Percentiles rank a stretch among this genome's conserved stretches.
Evolutionary conservation across 2,329 filamentous ascomycete species (phyloP).

Genomic region (Gnomoniopsis sp.): DNA sequence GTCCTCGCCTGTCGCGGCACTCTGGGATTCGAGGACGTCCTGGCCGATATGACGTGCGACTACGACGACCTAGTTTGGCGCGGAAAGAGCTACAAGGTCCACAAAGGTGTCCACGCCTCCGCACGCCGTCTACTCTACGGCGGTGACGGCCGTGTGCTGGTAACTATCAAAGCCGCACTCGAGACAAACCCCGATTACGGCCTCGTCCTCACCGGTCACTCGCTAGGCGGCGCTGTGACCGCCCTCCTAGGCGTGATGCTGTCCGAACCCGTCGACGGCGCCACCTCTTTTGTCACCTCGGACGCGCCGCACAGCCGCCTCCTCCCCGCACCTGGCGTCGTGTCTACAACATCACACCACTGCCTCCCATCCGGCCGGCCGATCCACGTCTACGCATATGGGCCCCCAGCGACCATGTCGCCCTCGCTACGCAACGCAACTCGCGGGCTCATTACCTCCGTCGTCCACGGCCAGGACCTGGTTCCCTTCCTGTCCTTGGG

Average conservation of each 20-base stretch:
- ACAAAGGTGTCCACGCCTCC: slow-evolving; percentile 72
- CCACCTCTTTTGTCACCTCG: slow-evolving; percentile 62
- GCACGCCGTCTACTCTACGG: slow-evolving; percentile 65
- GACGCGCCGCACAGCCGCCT: slow-evolving; percentile 41
- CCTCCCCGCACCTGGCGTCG: slow-evolving; percentile 22
- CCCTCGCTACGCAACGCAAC: slow-evolving; percentile 67
- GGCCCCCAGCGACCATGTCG: slow-evolving; percentile 70
- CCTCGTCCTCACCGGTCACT: slow-evolving; percentile 67
- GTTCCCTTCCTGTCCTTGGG: slow-evolving; percentile 73
- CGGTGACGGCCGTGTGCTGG: slow-evolving; percentile 62
- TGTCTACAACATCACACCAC: slow-evolving; percentile 20
- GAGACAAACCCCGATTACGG: slow-evolving; percentile 67
- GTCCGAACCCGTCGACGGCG: slow-evolving; percentile 55
- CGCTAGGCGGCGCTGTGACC: slow-evolving; percentile 66
- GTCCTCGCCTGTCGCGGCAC: slow-evolving; percentile 72
- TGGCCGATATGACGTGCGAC: slow-evolving; percentile 72
- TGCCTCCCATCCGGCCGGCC: slow-evolving; percentile 64
- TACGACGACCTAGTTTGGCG: slow-evolving; percentile 65
- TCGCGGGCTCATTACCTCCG: slow-evolving; percentile 69
- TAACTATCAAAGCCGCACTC: slow-evolving; percentile 62
- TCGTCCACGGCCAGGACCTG: slow-evolving; percentile 70
- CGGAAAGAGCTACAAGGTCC: slow-evolving; percentile 63
- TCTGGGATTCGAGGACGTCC: slow-evolving; percentile 68
- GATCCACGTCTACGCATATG: slow-evolving; percentile 78
- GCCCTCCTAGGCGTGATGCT: slow-evolving; percentile 69